These are phyloP conservation scores for Lophiostoma macrostomum DNA, from an alignment of 495 filamentous ascomycete species.

Conservation along the genomic window DNA sequence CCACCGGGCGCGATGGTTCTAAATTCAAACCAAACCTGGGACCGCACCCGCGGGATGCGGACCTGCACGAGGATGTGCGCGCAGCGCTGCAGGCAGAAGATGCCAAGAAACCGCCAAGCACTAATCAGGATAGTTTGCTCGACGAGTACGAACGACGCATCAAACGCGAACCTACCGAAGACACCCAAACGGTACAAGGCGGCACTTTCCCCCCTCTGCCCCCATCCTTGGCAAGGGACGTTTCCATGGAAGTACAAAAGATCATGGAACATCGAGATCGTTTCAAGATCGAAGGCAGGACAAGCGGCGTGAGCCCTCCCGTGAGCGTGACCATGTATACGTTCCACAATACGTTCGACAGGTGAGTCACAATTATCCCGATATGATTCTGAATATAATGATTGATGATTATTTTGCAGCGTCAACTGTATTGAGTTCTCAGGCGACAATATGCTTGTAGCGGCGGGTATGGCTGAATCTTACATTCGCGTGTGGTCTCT, in stretches of 20 bases:
- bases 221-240: constrained; percentile 78
- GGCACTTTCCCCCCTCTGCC: no score
- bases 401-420: constrained; percentile 45
- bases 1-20: constrained; percentile 50
- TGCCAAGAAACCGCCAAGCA: constrained; percentile 59
- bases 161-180: constrained; percentile 84
- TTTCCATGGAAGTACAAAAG: constrained; percentile 89
- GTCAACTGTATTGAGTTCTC: constrained; percentile 92
- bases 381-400: constrained; percentile 3
- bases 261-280: constrained; percentile 91
- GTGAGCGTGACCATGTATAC: constrained; percentile 93
- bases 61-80: constrained; percentile 74
- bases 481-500: constrained; percentile 93
- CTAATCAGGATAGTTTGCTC: constrained; percentile 62
- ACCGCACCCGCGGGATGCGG: constrained; percentile 71
- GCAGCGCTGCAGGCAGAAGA: constrained; percentile 82
- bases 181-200: no score
- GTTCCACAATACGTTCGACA: constrained; percentile 91
- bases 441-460: constrained; percentile 77
- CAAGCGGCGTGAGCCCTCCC: constrained; percentile 73
- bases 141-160: constrained; percentile 80
- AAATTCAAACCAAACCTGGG: constrained; percentile 64
- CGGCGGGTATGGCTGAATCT: constrained; percentile 83
- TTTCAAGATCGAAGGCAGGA: constrained; percentile 75
- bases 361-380: constrained; percentile 63